Evolutionary conservation across 2,329 filamentous ascomycete genomes (phyloP), one percentile per base, ranked within the genome.

Genomic region (Colletotrichum neosansevieriae): DNA sequence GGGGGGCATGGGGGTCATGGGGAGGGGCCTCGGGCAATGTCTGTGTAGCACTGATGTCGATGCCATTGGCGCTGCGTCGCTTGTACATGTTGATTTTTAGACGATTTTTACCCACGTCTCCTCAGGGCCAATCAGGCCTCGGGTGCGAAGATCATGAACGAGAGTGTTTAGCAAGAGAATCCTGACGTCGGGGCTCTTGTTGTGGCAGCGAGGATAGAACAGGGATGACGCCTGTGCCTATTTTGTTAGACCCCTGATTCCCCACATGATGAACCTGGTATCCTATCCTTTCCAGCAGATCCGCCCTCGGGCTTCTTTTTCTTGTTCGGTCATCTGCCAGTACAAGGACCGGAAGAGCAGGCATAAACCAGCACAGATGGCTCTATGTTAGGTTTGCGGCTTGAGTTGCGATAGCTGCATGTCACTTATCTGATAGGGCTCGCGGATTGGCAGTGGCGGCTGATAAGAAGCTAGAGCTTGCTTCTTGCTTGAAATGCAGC

Each of bases 81-180:
- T 29, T 24, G 19, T 13, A 54, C 32, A 54, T 32, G 34, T 54
- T 63, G 70, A 71, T 67, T 70, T 72, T 53, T 29, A 17, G 49
- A 34, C 49, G 49, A 34, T 29, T 17, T 17, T 53, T 53, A 71
- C 68, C 70, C 72, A 70, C 49, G 54, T 29, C 34, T 60, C 36
- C 54, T 53, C 54, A 44, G 70, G 74, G 67, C 72, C 72, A 72
- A 73, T 72, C 73, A 73, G 68, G 69, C 70, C 51, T 53, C 66
- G 59, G 70, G 71, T 70, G 61, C 67, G 74, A 70, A 74, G 74
- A 77, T 77, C 75, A 75, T 70, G 75, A 73, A 71, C 72, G 74
- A 75, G 72, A 73, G 73, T 75, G 74, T 76, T 76, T 77, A 73
- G 75, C 72, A 71, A 71, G 67, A 72, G 59, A 69, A 76, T 74